phyloP scores from a whole-genome alignment of 345 rosid genomes.

The Eucalyptus melliodora region DNA sequence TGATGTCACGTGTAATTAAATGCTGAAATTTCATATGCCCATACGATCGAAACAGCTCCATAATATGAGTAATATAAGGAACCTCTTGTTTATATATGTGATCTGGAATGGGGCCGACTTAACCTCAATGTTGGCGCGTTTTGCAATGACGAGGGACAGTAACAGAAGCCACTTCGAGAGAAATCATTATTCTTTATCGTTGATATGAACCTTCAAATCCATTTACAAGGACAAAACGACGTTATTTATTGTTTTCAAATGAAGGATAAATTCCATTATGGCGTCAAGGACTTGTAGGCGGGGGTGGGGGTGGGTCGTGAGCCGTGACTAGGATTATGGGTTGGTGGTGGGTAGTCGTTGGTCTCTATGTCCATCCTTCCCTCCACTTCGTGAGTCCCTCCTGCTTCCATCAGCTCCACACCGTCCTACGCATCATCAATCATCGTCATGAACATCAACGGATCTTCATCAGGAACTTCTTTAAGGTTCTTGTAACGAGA shows the following conservation, averaged over 20 bases:
- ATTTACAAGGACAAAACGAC: neutral
- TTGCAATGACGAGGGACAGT: neutral
- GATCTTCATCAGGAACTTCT: neutral
- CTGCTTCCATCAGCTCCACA: neutral
- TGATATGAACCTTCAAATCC: neutral
- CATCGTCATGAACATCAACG: neutral
- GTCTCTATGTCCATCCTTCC: conserved; percentile 41
- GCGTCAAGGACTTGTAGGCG: conserved; percentile 6
- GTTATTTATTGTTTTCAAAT: neutral
- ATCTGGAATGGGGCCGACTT: neutral
- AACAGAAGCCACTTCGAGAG: neutral
- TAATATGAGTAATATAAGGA: neutral
- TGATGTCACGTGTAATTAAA: neutral
- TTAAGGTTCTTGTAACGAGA: neutral
- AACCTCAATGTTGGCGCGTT: neutral
- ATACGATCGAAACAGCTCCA: neutral
- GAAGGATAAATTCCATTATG: neutral
- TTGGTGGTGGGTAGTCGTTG: conserved; percentile 51
- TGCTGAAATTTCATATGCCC: neutral
- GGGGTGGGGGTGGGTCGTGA: conserved; percentile 34
- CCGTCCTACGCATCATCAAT: neutral
- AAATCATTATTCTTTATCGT: neutral
- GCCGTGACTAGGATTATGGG: conserved; percentile 52
- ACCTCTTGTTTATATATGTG: neutral
- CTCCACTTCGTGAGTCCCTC: neutral